Base-by-base conservation (phyloP, 371 early-diverging fungal species). In the Amoeboaphelidium protococcarum region DNA sequence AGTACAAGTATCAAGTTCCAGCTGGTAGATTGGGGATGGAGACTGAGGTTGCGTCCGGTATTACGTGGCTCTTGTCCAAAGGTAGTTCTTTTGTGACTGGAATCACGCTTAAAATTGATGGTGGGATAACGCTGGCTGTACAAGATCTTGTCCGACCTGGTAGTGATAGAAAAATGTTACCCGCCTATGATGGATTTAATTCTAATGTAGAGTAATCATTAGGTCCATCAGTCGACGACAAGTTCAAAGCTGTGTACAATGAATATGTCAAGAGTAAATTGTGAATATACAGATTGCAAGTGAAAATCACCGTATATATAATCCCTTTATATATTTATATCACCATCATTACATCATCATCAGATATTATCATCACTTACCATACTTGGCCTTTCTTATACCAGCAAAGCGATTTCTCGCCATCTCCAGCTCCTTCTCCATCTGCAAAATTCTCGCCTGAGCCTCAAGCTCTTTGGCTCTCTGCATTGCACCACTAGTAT, bases 81-180 rank as follows among this genome's bases (percentile, higher is more conserved):
- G 60, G 72, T 45, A 62, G 71, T 10, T 58, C 60, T 48, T 75
- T 71, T 51, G 52, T 75, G 44, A 69, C 73, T 48, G 75, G 75
- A 31, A 68, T 68, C 45, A 71, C 71, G 40, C 59, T 74, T 47
- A 71, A 73, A 62, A 71, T 73, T 49, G 73, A 73, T 50, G 75
- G 75, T 54, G 75, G 75, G 54, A 31, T 31, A 6, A 31, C 37
- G 16, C 16, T 31, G 37, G n/a, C n/a, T n/a, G n/a, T n/a, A n/a
- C n/a, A n/a, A n/a, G n/a, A n/a, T n/a, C n/a, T n/a, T n/a, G n/a
- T n/a, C n/a, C n/a, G n/a, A n/a, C n/a, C n/a, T n/a, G n/a, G n/a
- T n/a, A n/a, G n/a, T n/a, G n/a, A n/a, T n/a, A n/a, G n/a, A n/a
- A n/a, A n/a, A n/a, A n/a, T n/a, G n/a, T n/a, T n/a, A n/a, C n/a